These are phyloP conservation scores for Lyophyllum shimeji DNA, from an alignment of 768 basidiomycete species.

Conservation along the genomic window DNA sequence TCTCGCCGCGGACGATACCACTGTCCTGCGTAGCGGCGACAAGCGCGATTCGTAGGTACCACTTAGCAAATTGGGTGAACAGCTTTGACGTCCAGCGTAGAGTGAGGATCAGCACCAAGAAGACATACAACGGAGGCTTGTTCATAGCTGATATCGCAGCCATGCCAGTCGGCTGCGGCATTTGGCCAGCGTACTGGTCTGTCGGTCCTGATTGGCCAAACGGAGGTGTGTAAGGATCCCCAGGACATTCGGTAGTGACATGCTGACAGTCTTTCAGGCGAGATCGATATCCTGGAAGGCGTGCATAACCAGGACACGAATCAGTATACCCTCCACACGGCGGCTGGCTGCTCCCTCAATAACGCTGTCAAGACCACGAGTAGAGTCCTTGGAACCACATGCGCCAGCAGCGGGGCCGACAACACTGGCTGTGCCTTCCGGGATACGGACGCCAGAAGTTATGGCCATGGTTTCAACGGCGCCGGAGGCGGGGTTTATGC, in stretches of 20 bases:
- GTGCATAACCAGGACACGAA: slow-evolving; percentile 59
- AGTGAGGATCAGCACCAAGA: slow-evolving; percentile 65
- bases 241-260: neutral
- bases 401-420: slow-evolving; percentile 35
- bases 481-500: slow-evolving; percentile 53
- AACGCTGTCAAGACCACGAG: slow-evolving; percentile 24
- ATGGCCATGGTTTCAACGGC: slow-evolving; percentile 43
- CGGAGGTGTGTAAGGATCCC: slow-evolving; percentile 33
- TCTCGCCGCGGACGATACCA: slow-evolving; percentile 61
- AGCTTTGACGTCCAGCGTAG: slow-evolving; percentile 30
- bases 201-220: slow-evolving; percentile 53
- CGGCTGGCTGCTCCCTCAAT: slow-evolving; percentile 36
- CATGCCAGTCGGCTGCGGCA: slow-evolving; percentile 71
- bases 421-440: slow-evolving; percentile 53
- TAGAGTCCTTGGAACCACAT: slow-evolving; percentile 28
- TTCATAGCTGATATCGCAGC: slow-evolving; percentile 69
- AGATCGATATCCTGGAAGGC: slow-evolving; percentile 76
- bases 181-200: slow-evolving; percentile 60
- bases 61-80: slow-evolving; percentile 1
- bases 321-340: slow-evolving; percentile 66
- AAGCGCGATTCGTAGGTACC: slow-evolving; percentile 54
- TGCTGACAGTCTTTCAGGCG: slow-evolving; percentile 30
- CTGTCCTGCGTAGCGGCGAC: slow-evolving; percentile 43
- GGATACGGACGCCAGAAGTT: slow-evolving; percentile 38
- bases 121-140: slow-evolving; percentile 62